Percentiles rank a stretch among this genome's conserved stretches.
phyloP scores from a whole-genome alignment of 352 stramenopile genomes.

The Pythium scleroteichum region DNA sequence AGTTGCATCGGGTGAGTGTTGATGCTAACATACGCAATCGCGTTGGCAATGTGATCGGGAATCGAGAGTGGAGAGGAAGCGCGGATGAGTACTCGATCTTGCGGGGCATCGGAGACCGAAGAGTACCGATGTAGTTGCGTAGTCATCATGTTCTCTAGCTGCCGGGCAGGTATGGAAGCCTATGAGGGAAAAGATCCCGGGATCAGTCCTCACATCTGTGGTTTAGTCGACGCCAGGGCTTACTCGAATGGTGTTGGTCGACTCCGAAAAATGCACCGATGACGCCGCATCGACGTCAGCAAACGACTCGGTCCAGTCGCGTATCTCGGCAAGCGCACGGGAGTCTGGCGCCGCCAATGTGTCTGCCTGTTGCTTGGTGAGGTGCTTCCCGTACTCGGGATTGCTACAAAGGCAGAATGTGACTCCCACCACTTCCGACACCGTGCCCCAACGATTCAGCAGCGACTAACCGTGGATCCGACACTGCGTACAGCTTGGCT shows the following conservation, averaged over 20 bases:
- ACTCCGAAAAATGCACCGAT: slow-evolving; percentile 4
- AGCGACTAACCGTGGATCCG: slow-evolving; percentile 48
- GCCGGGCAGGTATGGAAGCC: slow-evolving; percentile 42
- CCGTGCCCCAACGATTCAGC: background rate
- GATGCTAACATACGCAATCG: slow-evolving; percentile 68
- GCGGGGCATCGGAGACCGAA: background rate
- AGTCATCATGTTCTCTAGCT: slow-evolving; percentile 49
- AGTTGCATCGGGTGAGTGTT: slow-evolving; percentile 67
- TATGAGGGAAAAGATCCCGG: slow-evolving; percentile 1
- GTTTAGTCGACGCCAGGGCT: background rate
- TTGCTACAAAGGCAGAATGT: slow-evolving; percentile 31
- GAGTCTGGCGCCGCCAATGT: slow-evolving; percentile 42
- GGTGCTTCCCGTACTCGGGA: slow-evolving; percentile 50
- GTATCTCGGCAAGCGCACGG: slow-evolving; percentile 47
- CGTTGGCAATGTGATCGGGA: slow-evolving; percentile 37
- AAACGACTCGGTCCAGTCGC: slow-evolving; percentile 44
- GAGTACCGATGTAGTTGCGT: slow-evolving; percentile 58
- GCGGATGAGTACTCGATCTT: slow-evolving; percentile 39
- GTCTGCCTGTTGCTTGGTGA: slow-evolving; percentile 46
- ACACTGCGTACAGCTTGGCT: slow-evolving; percentile 49
- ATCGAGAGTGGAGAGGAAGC: slow-evolving; percentile 35
- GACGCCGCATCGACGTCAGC: background rate
- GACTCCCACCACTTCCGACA: background rate
- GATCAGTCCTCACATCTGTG: background rate
- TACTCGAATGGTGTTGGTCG: slow-evolving; percentile 33